Percentiles rank a stretch among this genome's conserved stretches.
These are phyloP conservation scores for Alternaria postmessia DNA, from an alignment of 2,329 filamentous ascomycete species.

Conservation along the genomic window DNA sequence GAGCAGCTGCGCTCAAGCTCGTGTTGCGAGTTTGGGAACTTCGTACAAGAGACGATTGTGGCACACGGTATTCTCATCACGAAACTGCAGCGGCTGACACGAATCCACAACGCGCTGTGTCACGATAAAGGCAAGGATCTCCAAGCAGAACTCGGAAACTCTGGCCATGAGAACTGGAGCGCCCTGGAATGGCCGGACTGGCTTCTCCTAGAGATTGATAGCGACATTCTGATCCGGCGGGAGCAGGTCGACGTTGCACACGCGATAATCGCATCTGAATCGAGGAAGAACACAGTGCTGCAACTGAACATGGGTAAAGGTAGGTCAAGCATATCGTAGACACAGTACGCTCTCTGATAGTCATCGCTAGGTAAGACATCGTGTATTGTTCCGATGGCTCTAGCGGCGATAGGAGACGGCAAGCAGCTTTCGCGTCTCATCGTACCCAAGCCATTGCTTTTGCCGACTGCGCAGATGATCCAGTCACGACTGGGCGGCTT, in stretches of 20 bases:
- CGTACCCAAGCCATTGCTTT: conserved; percentile 67
- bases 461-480: conserved; percentile 67
- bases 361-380: conserved; percentile 7
- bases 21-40: conserved; percentile 33
- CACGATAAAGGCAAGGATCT: conserved; percentile 26
- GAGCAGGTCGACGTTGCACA: conserved; percentile 66
- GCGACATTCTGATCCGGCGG: conserved; percentile 65
- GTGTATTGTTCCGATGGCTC: conserved; percentile 5
- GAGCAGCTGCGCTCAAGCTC: conserved; percentile 56
- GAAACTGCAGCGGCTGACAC: conserved; percentile 53
- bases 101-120: conserved; percentile 48
- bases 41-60: conserved; percentile 53
- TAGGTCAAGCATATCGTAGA: conserved; percentile 5
- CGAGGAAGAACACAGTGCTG: conserved; percentile 33
- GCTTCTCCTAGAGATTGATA: conserved; percentile 71
- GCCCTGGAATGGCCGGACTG: conserved; percentile 64
- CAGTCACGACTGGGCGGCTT: conserved; percentile 64
- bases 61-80: conserved; percentile 56
- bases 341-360: no score
- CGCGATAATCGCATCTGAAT: conserved; percentile 58
- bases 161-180: conserved; percentile 65
- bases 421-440: conserved; percentile 62
- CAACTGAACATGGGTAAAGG: conserved; percentile 47
- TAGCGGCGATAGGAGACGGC: conserved; percentile 4
- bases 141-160: conserved; percentile 53